Conservation (phyloP, 257 asterid genomes). For the Solanum arcanum region DNA sequence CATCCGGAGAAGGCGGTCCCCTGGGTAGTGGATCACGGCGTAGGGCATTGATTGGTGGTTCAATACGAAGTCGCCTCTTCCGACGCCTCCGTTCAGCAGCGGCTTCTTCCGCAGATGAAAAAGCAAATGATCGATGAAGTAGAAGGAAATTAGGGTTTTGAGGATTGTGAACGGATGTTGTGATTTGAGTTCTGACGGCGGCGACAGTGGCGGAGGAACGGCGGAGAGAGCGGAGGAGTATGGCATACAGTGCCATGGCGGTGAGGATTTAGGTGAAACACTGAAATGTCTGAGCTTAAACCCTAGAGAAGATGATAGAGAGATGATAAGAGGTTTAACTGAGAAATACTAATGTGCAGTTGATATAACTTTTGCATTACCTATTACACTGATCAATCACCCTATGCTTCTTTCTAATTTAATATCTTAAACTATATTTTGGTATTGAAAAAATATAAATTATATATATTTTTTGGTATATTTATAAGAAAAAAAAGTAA, state of each 20-base stretch:
- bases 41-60: conserved; percentile 75
- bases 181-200: neutral
- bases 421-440: no score
- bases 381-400: neutral
- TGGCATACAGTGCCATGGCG: conserved; percentile 16
- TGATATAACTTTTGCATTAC: neutral
- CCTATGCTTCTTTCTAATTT: neutral
- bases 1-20: conserved; percentile 12
- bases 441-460: no score
- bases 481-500: no score
- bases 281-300: neutral
- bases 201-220: conserved; percentile 15
- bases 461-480: no score
- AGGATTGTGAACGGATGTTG: neutral
- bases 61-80: conserved; percentile 80
- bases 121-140: conserved; percentile 40
- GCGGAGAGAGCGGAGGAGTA: conserved; percentile 42
- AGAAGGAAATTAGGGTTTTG: conserved; percentile 12
- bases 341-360: neutral
- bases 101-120: conserved; percentile 83
- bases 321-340: neutral
- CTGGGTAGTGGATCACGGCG: conserved; percentile 38
- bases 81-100: conserved; percentile 87
- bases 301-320: neutral
- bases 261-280: neutral